Evolutionary conservation across 441 rosid genomes (phyloP).

Genomic region (Syzygium syzygioides): DNA sequence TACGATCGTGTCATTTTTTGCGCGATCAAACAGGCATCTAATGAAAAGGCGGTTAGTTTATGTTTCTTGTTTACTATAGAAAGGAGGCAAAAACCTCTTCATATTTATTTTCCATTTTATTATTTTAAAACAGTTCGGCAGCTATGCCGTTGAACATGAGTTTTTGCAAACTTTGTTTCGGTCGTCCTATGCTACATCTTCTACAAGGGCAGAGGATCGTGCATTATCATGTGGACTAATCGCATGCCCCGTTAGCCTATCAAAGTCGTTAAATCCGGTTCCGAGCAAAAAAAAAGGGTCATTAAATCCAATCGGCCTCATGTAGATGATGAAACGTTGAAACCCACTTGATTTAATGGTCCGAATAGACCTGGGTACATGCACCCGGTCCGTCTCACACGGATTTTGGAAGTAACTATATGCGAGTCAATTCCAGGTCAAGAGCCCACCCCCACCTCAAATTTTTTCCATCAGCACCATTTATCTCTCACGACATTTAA

Average conservation of each 20-base stretch:
- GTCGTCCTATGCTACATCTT: neutral
- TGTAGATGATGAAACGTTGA: neutral
- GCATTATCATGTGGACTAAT: neutral
- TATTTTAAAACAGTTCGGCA: neutral
- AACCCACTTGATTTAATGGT: neutral
- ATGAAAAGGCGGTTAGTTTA: neutral
- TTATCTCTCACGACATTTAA: neutral
- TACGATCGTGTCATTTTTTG: neutral
- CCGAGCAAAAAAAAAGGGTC: neutral
- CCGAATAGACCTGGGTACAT: neutral
- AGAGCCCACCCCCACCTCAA: neutral
- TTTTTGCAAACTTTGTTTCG: neutral
- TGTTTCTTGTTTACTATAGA: neutral
- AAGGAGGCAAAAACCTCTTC: neutral
- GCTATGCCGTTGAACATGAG: neutral
- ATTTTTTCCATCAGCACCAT: neutral
- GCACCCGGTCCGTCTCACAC: neutral
- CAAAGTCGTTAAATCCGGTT: neutral
- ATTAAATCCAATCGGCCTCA: neutral
- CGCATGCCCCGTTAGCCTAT: neutral
- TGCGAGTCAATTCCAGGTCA: neutral
- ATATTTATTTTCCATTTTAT: neutral
- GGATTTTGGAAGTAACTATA: neutral
- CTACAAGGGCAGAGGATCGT: neutral
- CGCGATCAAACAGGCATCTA: accelerated